Evolutionary conservation across 2,329 filamentous ascomycete genomes (phyloP).

Genomic region (Karstenula rhodostoma): DNA sequence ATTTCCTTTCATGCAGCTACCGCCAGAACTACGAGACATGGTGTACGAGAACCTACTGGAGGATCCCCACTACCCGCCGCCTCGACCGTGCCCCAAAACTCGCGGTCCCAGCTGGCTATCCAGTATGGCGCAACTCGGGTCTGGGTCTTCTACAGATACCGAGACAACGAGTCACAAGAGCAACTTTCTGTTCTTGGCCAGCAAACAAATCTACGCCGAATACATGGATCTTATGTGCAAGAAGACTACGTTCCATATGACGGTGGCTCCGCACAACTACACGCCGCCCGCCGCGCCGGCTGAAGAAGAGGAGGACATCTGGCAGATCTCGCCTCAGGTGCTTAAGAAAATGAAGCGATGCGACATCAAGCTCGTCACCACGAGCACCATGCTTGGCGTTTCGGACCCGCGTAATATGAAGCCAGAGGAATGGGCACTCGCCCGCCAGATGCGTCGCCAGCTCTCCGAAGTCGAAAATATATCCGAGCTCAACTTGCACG

Average conservation of each 20-base stretch:
- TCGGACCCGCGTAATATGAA: slow-evolving; percentile 46
- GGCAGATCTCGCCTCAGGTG: slow-evolving; percentile 35
- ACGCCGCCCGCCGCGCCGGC: slow-evolving; percentile 13
- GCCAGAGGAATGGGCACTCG: slow-evolving; percentile 41
- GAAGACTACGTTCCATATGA: slow-evolving; percentile 40
- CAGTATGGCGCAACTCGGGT: slow-evolving; percentile 4
- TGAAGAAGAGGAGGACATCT: slow-evolving; percentile 28
- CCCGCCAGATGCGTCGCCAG: slow-evolving; percentile 35
- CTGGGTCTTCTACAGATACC: neutral
- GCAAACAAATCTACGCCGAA: slow-evolving; percentile 44
- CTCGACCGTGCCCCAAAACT: slow-evolving; percentile 18
- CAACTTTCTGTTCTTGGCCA: slow-evolving; percentile 42
- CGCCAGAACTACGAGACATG: slow-evolving; percentile 44
- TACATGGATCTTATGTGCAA: slow-evolving; percentile 47
- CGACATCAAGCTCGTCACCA: slow-evolving; percentile 43
- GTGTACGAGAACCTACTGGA: slow-evolving; percentile 43
- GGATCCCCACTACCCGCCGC: slow-evolving; percentile 39
- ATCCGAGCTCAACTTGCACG: slow-evolving; percentile 35
- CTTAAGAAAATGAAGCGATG: slow-evolving; percentile 36
- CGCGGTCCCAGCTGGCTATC: slow-evolving; percentile 26
- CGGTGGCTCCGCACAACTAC: slow-evolving; percentile 44
- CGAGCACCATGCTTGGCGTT: slow-evolving; percentile 46
- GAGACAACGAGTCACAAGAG: slow-evolving; percentile 17
- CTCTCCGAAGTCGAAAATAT: slow-evolving; percentile 30
- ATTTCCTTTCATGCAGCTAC: slow-evolving; percentile 41